Evolutionary conservation across 2,329 filamentous ascomycete genomes (phyloP).

Genomic region (Aureobasidium sp.): DNA sequence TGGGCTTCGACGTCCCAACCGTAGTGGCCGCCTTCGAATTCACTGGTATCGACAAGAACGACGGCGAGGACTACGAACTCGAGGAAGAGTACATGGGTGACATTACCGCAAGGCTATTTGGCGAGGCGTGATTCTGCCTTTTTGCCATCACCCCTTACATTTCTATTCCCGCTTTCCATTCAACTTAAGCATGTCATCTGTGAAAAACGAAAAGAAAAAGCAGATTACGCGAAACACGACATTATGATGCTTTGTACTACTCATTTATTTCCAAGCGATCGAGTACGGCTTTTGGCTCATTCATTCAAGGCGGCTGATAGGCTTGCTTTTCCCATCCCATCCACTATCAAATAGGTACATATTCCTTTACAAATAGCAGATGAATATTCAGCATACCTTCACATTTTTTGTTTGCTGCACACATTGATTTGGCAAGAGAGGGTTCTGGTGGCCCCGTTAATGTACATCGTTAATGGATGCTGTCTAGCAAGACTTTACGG

Average conservation of each 20-base stretch:
- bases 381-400: neutral
- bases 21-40: slow-evolving; percentile 78
- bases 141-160: neutral
- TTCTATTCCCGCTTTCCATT: neutral
- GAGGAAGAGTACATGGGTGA: slow-evolving; percentile 87
- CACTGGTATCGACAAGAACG: slow-evolving; percentile 71
- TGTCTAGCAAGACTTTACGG: slow-evolving; percentile 1
- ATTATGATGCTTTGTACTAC: slow-evolving; percentile 8
- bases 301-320: neutral
- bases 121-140: slow-evolving; percentile 42
- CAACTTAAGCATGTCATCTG: neutral
- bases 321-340: neutral
- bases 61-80: slow-evolving; percentile 73
- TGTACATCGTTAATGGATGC: neutral
- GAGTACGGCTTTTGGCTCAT: neutral
- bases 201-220: neutral
- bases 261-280: neutral
- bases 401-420: neutral
- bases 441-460: neutral
- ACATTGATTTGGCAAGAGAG: neutral
- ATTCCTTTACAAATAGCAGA: neutral
- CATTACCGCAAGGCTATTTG: slow-evolving; percentile 75
- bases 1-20: slow-evolving; percentile 85
- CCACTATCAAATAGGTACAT: neutral
- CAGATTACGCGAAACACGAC: neutral